Evolutionary conservation across 306 rosid genomes (phyloP), one percentile per base, ranked within the genome.

Genomic region (Prinsepia uniflora): DNA sequence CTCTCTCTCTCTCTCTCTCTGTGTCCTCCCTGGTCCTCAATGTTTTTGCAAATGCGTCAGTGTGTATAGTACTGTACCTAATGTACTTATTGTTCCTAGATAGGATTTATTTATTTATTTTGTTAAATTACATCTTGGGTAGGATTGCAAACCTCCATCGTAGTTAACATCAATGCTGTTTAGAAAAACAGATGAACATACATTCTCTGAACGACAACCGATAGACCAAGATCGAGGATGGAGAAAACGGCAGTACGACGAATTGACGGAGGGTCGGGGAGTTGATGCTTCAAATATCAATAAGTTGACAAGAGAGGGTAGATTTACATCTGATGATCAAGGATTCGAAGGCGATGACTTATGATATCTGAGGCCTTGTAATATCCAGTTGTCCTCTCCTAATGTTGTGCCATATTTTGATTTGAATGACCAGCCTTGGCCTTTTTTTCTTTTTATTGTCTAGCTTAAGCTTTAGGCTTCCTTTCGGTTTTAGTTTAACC

Each of bases 151-250:
- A 61, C 48, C 40, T 66, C 47, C 63, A 74, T 74, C 73, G 74
- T 77, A 66, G 74, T 65, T 48, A 54, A 67, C 34, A 68, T 70
- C 11, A 68, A 73, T 73, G 59, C 74, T 56, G 68, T 10, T 45
- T 39, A 65, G 60, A 63, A 64, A 85, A 83, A 72, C 95, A 90
- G 96, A 88, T 81, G 92, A 77, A 45, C 85, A 71, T 61, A 81
- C 80, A 62, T 77, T 81, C 62, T 78, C 82, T 13, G 87, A 75
- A 71, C 81, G 85, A 62, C 87, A 70, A 68, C 46, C 86, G 39
- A 67, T 49, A 86, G 84, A 84, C 72, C 91, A 73, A 63, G 78
- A 75, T 55, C 81, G 81, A 61, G 72, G 80, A 63, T 57, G 68
- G 87, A 74, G 83, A 78, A 81, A 81, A 76, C 63, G 43, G 58